These are phyloP conservation scores for Cicer bijugum DNA, from an alignment of 306 rosid species.

Conservation along the genomic window DNA sequence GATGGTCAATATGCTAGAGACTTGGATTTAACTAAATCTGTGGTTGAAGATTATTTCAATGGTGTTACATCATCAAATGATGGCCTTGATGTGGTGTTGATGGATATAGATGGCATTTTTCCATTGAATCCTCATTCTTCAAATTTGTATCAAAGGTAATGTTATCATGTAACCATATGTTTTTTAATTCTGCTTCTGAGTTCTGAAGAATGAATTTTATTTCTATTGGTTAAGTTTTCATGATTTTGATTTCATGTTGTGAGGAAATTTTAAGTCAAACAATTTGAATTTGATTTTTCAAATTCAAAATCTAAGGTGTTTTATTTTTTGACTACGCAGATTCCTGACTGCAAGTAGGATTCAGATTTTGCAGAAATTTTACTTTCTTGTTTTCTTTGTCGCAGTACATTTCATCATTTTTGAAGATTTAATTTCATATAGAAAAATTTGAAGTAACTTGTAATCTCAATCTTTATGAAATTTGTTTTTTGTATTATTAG, in stretches of 20 bases:
- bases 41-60: conserved; percentile 62
- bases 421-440: not conserved
- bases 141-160: conserved; percentile 54
- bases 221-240: not conserved
- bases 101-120: conserved; percentile 73
- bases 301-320: not conserved
- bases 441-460: conserved; percentile 32
- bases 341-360: not conserved
- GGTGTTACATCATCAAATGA: conserved; percentile 45
- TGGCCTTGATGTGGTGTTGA: conserved; percentile 66
- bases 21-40: conserved; percentile 59
- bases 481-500: conserved; percentile 29
- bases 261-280: not conserved
- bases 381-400: not conserved
- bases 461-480: conserved; percentile 17
- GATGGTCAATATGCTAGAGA: conserved; percentile 81
- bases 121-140: conserved; percentile 44
- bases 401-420: not conserved
- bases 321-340: not conserved
- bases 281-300: not conserved
- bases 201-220: not conserved
- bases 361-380: not conserved
- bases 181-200: too few species aligned
- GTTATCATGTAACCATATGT: not conserved
- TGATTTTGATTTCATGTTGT: not conserved